Conservation (phyloP, 2,329 filamentous ascomycete genomes). For the Calycina herbarum region DNA sequence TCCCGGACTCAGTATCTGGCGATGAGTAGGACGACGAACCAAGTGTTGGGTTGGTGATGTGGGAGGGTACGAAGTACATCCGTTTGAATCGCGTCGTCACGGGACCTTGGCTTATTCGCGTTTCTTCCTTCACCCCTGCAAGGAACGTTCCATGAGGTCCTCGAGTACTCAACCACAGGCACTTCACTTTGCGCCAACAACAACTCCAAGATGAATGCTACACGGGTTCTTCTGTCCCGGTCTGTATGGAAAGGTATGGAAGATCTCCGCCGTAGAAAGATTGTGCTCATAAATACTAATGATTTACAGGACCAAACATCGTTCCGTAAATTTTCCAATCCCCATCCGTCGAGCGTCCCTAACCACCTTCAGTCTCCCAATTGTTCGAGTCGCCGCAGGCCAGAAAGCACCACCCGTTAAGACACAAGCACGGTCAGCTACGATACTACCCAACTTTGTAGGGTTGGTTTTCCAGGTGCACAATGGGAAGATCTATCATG, state of each 20-base stretch:
- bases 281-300: constrained; percentile 29
- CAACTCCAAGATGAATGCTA: constrained; percentile 53
- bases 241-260: constrained; percentile 74
- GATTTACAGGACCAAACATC: constrained; percentile 61
- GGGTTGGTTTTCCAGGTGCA: constrained; percentile 70
- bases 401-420: constrained; percentile 61
- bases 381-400: constrained; percentile 49
- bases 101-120: constrained; percentile 26
- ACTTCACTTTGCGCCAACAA: background rate
- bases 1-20: background rate
- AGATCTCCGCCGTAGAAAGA: background rate
- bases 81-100: constrained; percentile 5
- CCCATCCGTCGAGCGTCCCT: constrained; percentile 32
- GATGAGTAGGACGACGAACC: background rate
- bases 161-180: background rate
- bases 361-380: constrained; percentile 49
- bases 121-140: constrained; percentile 16
- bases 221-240: constrained; percentile 57
- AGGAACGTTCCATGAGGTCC: constrained; percentile 14
- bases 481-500: constrained; percentile 70
- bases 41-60: background rate
- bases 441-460: constrained; percentile 73
- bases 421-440: constrained; percentile 69
- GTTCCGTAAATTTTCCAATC: constrained; percentile 61
- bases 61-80: background rate